phyloP scores from a whole-genome alignment of 257 asterid genomes.

The Ocimum tenuiflorum region DNA sequence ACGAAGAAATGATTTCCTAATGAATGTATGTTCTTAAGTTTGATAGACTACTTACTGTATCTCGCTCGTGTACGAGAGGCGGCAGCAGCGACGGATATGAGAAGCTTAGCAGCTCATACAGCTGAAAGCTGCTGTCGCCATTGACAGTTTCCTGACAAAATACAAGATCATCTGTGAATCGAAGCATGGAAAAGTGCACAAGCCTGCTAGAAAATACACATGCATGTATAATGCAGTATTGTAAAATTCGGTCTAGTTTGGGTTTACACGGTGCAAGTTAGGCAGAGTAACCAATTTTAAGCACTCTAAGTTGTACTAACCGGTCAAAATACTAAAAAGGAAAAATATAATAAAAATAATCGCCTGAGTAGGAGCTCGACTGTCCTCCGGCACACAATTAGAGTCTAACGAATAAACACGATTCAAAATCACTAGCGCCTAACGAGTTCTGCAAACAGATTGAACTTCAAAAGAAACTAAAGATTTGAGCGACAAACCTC shows the following conservation, averaged over 20 bases:
- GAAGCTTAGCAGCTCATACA: constrained; percentile 61
- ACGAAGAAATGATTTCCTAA: background rate
- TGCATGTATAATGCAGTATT: background rate
- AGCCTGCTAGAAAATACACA: background rate
- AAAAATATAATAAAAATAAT: too few relatives aligned
- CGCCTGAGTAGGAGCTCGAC: too few relatives aligned
- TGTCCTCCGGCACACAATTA: too few relatives aligned
- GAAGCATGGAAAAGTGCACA: background rate
- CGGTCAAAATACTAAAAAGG: too few relatives aligned
- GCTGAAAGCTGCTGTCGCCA: constrained; percentile 44
- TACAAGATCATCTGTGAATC: background rate
- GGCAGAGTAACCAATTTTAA: too few relatives aligned
- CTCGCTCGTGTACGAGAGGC: constrained; percentile 80
- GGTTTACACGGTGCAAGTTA: too few relatives aligned
- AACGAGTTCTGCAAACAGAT: too few relatives aligned
- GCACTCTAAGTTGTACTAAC: too few relatives aligned
- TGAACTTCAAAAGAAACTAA: background rate
- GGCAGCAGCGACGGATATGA: constrained; percentile 79
- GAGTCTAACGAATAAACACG: too few relatives aligned
- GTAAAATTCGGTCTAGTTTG: too few relatives aligned
- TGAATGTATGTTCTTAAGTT: background rate
- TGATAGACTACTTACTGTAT: constrained; percentile 40
- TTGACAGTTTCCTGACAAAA: constrained; percentile 38
- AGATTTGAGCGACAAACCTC: constrained; percentile 36
- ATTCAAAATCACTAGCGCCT: too few relatives aligned